These are phyloP conservation scores for Chaetomium globosum DNA, from an alignment of 2,329 filamentous ascomycete species.

Conservation along the genomic window DNA sequence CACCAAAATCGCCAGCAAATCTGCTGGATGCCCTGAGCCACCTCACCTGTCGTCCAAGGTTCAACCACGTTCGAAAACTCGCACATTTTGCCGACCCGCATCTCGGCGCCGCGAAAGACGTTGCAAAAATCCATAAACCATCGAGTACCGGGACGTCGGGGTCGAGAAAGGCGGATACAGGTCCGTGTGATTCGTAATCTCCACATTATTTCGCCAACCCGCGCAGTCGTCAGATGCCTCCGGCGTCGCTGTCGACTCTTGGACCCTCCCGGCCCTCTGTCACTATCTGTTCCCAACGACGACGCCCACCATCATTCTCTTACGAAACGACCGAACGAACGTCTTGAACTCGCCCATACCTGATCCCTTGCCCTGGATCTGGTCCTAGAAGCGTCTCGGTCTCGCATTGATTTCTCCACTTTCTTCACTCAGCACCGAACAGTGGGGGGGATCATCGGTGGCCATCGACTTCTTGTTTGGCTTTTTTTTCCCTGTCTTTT, in stretches of 20 bases:
- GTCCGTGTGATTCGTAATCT: background rate
- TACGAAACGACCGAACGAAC: background rate
- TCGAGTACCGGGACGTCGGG: background rate
- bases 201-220: background rate
- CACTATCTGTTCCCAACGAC: slow-evolving; percentile 10
- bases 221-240: slow-evolving; percentile 16
- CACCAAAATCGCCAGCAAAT: background rate
- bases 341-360: background rate
- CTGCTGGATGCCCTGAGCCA: background rate
- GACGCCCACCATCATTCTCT: slow-evolving; percentile 3
- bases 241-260: too few species aligned
- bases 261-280: background rate
- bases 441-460: background rate
- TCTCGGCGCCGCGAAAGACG: background rate
- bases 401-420: slow-evolving; percentile 14
- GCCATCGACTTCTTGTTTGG: background rate
- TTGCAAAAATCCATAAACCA: background rate
- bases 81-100: background rate
- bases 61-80: background rate
- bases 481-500: background rate
- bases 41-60: background rate
- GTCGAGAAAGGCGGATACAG: slow-evolving; percentile 4
- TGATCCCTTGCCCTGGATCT: slow-evolving; percentile 9
- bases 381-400: slow-evolving; percentile 12
- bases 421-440: background rate